Evolutionary conservation across 306 rosid genomes (phyloP), one percentile per base, ranked within the genome.

Genomic region (Purshia tridentata): DNA sequence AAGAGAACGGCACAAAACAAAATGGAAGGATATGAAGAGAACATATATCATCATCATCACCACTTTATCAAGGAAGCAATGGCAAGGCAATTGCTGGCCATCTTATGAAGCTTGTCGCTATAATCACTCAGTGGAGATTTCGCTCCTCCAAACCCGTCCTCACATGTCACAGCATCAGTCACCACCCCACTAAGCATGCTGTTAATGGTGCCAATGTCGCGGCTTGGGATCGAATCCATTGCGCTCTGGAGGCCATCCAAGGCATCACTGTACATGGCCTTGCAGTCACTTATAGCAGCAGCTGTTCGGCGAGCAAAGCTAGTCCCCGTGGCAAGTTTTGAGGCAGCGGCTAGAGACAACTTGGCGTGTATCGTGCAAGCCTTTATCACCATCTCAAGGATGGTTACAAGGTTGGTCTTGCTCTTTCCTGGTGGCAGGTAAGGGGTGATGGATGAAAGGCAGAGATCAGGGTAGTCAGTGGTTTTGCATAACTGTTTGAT

Each of bases 61-160:
- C 55, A 18, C 57, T 48, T 22, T 6, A 79, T 49, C 64, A 70
- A 69, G 5, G 65, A 65, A 19, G 85, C 71, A 69, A 81, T 68
- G 77, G 79, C 83, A 22, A 81, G 86, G 70, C 86, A 72, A 64
- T 78, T 76, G 72, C 84, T 70, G 3, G 77, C 82, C 82, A 84
- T 49, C 57, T 67, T 72, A 14, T 35, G 65, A 7, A 82, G 75
- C 65, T 68, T 68, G 9, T 50, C 77, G 15, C 76, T 55, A 39
- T 58, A 39, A 22, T 67, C 22, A 2, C 59, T 8, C 7, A 81
- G 13, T 7, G 77, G 72, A 29, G 75, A 53, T 0, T 11, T 22
- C 29, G 19, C 29, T 12, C 77, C 86, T 9, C 41, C 13, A n/a
- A 81, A 57, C 39, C 68, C 72, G 71, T 84, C 81, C 23, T 65